Evolutionary conservation across 768 basidiomycete genomes (phyloP), one percentile per base, ranked within the genome.

Genomic region (Boletus sp.): DNA sequence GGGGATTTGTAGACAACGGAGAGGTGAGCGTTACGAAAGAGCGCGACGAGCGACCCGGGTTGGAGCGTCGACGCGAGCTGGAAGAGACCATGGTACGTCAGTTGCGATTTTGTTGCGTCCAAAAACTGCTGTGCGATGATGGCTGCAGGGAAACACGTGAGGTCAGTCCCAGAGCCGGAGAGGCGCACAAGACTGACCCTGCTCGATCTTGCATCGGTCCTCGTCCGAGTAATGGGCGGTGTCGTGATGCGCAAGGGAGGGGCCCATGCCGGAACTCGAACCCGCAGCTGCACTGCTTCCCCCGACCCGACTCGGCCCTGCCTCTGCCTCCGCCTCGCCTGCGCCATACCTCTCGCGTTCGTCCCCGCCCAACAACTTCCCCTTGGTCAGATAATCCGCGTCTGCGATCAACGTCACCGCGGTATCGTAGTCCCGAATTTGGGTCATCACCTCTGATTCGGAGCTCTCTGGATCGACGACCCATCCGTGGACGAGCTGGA

Each of bases 401-500:
- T 87, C 89, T 0, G 88, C 92, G 56, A 94, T 85, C 32, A 86
- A 73, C 46, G 80, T 85, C 3, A 89, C 84, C 0, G 90, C 86
- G 24, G 74, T 81, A 67, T 94, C 91, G 57, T 92, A 94, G 69
- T 90, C 87, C 50, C 80, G 73, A 0, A 80, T 74, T 4, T 77
- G 76, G 33, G 77, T 65, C 37, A 93, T 72, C 0, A 81, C 81
- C 0, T 62, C 61, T 10, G 82, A 79, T 67, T 92, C 90, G 0
- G 78, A 73, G 55, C 83, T 84, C 3, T 77, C 78, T 0, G 72
- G 72, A 33, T 72, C 63, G 28, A 71, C 71, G 48, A 72, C 68
- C 94, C 94, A 97, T 1, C 94, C 94, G 56, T 96, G 94, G 1
- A 94, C 85, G 40, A 97, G 83, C 6, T 82, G 75, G 44, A 96